Conservation (phyloP, 2,329 filamentous ascomycete species). For the Immersiporthe knoxdaviesiana region DNA sequence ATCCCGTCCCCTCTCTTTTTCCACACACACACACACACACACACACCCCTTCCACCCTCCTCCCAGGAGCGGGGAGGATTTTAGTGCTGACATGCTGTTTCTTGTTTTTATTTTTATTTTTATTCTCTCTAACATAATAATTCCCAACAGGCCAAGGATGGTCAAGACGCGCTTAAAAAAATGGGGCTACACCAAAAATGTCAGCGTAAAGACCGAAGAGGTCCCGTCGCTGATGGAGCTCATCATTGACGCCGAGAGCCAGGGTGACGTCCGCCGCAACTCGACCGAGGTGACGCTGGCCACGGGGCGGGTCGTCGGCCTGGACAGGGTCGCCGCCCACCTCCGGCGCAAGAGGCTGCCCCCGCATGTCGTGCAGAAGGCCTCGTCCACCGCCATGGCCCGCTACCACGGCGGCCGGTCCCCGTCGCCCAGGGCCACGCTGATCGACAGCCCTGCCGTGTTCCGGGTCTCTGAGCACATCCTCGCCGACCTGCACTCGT, state of each 20-base stretch:
- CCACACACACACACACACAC: no score
- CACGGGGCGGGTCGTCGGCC: slow-evolving; percentile 26
- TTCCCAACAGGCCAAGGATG: slow-evolving; percentile 18
- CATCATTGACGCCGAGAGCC: slow-evolving; percentile 25
- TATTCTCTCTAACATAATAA: no score
- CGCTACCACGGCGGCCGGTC: slow-evolving; percentile 4
- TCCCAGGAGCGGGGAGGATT: no score
- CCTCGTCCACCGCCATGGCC: slow-evolving; percentile 9
- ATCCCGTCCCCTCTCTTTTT: not conserved
- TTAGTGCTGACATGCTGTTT: slow-evolving; percentile 15
- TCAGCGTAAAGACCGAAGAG: slow-evolving; percentile 30
- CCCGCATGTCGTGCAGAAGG: slow-evolving; percentile 14
- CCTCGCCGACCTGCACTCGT: slow-evolving; percentile 26
- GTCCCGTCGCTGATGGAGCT: slow-evolving; percentile 26
- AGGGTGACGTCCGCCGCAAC: slow-evolving; percentile 22
- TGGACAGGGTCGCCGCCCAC: slow-evolving; percentile 28
- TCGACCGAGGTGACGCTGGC: slow-evolving; percentile 27
- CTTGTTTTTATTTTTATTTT: not conserved
- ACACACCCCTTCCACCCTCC: no score
- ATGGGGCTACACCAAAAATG: slow-evolving; percentile 30
- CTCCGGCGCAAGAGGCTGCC: slow-evolving; percentile 27
- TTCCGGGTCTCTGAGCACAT: slow-evolving; percentile 26
- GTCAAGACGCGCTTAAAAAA: slow-evolving; percentile 30
- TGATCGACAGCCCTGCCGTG: slow-evolving; percentile 21
- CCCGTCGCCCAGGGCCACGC: slow-evolving; percentile 20